Evolutionary conservation across 1,139 yeast species (phyloP).

Genomic region (Candida sp.): DNA sequence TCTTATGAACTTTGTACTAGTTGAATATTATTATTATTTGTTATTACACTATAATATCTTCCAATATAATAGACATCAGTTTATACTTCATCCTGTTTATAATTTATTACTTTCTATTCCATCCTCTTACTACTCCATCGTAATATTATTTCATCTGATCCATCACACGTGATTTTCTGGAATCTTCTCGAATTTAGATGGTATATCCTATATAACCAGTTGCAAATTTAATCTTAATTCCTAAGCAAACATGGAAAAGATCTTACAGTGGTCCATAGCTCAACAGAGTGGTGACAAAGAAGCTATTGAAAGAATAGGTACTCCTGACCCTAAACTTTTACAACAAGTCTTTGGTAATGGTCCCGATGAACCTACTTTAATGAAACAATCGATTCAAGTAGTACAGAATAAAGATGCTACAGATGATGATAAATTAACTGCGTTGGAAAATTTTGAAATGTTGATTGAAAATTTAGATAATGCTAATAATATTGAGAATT

Average conservation of each 20-base stretch:
- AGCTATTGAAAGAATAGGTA: slow-evolving; percentile 56
- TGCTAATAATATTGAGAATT: slow-evolving; percentile 85
- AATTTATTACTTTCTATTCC: no score
- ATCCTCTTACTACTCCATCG: no score
- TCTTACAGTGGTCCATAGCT: slow-evolving; percentile 89
- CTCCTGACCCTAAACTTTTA: slow-evolving; percentile 74
- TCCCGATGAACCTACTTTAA: slow-evolving; percentile 81
- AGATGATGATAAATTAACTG: slow-evolving; percentile 63
- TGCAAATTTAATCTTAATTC: no score
- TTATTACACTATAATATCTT: no score
- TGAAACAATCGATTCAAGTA: slow-evolving; percentile 71
- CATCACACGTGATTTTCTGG: no score
- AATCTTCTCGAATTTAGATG: no score
- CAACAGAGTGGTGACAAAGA: slow-evolving; percentile 68
- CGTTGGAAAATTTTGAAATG: slow-evolving; percentile 93
- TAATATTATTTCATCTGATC: no score
- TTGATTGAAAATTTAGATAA: slow-evolving; percentile 90
- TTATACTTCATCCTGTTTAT: no score
- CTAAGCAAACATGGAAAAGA: slow-evolving; percentile 64
- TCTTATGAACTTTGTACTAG: no score
- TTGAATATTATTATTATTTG: no score
- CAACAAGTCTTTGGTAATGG: slow-evolving; percentile 70
- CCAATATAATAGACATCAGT: no score
- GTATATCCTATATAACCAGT: no score
- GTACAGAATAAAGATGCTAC: slow-evolving; percentile 61